These are phyloP conservation scores for Pisolithus thermaeus DNA, from an alignment of 1,284 basidiomycete genomes.

Conservation along the genomic window DNA sequence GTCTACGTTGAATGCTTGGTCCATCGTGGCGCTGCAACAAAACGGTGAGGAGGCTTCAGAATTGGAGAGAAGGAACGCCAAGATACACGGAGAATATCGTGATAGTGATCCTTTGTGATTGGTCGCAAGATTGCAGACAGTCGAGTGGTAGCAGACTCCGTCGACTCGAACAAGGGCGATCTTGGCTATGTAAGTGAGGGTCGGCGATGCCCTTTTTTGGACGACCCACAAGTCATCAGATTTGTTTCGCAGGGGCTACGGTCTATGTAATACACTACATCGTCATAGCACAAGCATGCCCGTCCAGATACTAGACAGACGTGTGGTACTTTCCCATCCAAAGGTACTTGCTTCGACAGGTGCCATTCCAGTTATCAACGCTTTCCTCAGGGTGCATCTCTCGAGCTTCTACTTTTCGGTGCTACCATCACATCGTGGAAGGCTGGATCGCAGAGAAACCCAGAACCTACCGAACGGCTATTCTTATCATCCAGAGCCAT, in stretches of 20 bases:
- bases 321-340: conserved; percentile 45
- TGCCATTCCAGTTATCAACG: not conserved
- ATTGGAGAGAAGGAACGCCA: not conserved
- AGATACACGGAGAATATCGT: not conserved
- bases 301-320: conserved; percentile 35
- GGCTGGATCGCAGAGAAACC: conserved; percentile 33
- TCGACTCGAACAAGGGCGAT: not conserved
- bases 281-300: conserved; percentile 37
- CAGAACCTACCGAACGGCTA: conserved; percentile 54
- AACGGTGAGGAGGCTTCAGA: not conserved
- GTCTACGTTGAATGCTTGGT: conserved; percentile 52
- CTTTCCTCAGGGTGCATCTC: conserved; percentile 58
- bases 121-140: not conserved
- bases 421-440: conserved; percentile 82
- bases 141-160: conserved; percentile 2
- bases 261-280: too few species aligned
- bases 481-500: conserved; percentile 74
- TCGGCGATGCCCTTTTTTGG: conserved; percentile 8
- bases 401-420: conserved; percentile 71
- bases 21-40: conserved; percentile 40
- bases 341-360: conserved; percentile 33
- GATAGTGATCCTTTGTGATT: not conserved
- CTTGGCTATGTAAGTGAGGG: conserved; percentile 2
- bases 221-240: not conserved
- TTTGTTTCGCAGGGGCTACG: too few species aligned